phyloP scores from a whole-genome alignment of 257 asterid species.

The Fraxinus pennsylvanica region DNA sequence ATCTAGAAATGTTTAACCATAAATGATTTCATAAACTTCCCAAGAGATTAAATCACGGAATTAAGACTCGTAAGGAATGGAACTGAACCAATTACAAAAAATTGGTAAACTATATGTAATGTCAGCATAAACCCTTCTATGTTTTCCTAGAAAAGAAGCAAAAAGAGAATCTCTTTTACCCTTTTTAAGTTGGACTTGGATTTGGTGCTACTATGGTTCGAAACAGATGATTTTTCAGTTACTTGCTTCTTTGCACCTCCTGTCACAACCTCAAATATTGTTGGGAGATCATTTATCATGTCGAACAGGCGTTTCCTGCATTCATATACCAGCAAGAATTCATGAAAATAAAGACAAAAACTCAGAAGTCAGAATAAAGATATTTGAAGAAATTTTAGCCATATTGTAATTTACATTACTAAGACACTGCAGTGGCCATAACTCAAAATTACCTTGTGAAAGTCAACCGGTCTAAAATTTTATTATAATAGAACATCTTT shows the following conservation, averaged over 20 bases:
- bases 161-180: constrained; percentile 31
- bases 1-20: too few species aligned
- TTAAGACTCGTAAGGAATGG: constrained; percentile 11
- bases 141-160: neutral
- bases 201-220: constrained; percentile 60
- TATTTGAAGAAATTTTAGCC: too few species aligned
- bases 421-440: neutral
- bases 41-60: neutral
- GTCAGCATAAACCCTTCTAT: neutral
- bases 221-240: constrained; percentile 56
- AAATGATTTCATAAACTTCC: too few species aligned
- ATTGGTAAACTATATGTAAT: constrained; percentile 1
- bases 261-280: constrained; percentile 37
- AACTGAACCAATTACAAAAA: constrained; percentile 3
- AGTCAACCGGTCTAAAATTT: constrained; percentile 20
- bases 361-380: neutral
- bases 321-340: neutral
- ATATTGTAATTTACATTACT: too few species aligned
- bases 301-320: constrained; percentile 39
- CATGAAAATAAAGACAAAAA: neutral
- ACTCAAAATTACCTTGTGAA: constrained; percentile 12
- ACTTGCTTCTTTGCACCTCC: constrained; percentile 37
- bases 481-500: constrained; percentile 23
- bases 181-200: constrained; percentile 60
- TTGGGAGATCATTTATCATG: constrained; percentile 44